Evolutionary conservation across 2,329 filamentous ascomycete species (phyloP).

Genomic region (Cladosporium sp.): DNA sequence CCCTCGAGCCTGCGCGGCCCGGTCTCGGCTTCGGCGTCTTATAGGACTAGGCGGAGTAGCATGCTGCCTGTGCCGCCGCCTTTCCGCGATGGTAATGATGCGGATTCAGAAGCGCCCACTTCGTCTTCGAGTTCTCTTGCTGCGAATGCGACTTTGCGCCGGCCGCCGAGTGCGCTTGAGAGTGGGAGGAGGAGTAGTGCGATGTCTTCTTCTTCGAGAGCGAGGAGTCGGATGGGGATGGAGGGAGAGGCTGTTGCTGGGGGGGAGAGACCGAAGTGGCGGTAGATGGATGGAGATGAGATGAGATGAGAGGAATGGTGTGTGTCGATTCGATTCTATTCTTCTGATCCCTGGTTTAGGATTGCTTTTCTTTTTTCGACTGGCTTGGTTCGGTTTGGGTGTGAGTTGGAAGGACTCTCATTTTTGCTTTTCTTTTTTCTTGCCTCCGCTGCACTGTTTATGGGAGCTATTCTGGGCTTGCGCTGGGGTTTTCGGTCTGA

Average conservation of each 20-base stretch:
- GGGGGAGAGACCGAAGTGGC: conserved; percentile 28
- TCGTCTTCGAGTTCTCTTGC: background rate
- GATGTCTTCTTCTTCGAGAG: conserved; percentile 19
- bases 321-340: background rate
- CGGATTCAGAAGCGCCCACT: conserved; percentile 28
- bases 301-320: too few relatives aligned
- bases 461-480: too few relatives aligned
- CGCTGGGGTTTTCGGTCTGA: too few relatives aligned
- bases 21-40: background rate
- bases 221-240: conserved; percentile 23
- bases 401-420: background rate
- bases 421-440: background rate
- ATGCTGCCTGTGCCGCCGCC: conserved; percentile 24
- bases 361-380: background rate
- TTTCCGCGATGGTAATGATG: conserved; percentile 31
- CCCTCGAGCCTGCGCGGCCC: conserved; percentile 24
- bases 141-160: conserved; percentile 22
- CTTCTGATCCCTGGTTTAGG: background rate
- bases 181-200: conserved; percentile 26
- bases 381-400: background rate
- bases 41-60: conserved; percentile 25
- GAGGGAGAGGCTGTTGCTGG: conserved; percentile 14
- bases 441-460: background rate
- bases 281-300: conserved; percentile 11
- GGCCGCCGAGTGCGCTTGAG: conserved; percentile 25